A percentile compares a stretch with the other conserved stretches of the same genome.
Conservation (phyloP, 2,329 filamentous ascomycete genomes). For the Cryoendolithus antarcticus region DNA sequence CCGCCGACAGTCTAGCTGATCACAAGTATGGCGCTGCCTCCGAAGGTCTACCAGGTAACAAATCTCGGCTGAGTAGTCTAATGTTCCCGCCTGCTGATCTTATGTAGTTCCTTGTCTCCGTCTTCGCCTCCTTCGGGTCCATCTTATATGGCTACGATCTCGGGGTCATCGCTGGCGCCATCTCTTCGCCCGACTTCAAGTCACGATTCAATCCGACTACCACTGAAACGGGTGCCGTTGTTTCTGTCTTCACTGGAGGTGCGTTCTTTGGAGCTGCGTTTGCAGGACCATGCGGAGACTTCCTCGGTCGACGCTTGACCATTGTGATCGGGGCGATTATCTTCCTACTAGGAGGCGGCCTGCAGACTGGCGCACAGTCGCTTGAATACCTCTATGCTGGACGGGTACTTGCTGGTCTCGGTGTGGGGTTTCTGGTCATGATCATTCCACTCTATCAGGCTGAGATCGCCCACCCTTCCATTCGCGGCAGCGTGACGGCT, state of each 20-base stretch:
- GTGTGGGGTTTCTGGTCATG: slow-evolving; percentile 50
- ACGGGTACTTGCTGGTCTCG: slow-evolving; percentile 31
- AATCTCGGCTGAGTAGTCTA: no score
- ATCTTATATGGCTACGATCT: slow-evolving; percentile 48
- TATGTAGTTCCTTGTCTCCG: slow-evolving; percentile 41
- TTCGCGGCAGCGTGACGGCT: slow-evolving; percentile 61
- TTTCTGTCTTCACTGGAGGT: slow-evolving; percentile 65
- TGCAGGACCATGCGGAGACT: slow-evolving; percentile 52
- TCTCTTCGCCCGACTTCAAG: slow-evolving; percentile 33
- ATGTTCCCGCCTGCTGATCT: no score
- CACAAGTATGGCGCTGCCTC: slow-evolving; percentile 39
- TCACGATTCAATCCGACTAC: slow-evolving; percentile 27
- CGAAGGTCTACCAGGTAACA: slow-evolving; percentile 42
- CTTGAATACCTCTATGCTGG: slow-evolving; percentile 57
- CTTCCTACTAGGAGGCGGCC: slow-evolving; percentile 58
- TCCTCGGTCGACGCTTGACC: slow-evolving; percentile 55
- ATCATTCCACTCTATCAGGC: slow-evolving; percentile 64
- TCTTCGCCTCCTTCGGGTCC: slow-evolving; percentile 48
- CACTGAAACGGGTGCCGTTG: slow-evolving; percentile 48
- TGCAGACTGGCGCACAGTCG: slow-evolving; percentile 56
- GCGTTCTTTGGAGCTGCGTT: slow-evolving; percentile 58
- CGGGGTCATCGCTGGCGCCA: slow-evolving; percentile 48
- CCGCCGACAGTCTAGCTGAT: no score
- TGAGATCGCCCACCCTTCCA: slow-evolving; percentile 65
- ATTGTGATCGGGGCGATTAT: slow-evolving; percentile 60